Conservation (phyloP, 2,329 filamentous ascomycete species). For the Allantophomopsis cytisporea region DNA sequence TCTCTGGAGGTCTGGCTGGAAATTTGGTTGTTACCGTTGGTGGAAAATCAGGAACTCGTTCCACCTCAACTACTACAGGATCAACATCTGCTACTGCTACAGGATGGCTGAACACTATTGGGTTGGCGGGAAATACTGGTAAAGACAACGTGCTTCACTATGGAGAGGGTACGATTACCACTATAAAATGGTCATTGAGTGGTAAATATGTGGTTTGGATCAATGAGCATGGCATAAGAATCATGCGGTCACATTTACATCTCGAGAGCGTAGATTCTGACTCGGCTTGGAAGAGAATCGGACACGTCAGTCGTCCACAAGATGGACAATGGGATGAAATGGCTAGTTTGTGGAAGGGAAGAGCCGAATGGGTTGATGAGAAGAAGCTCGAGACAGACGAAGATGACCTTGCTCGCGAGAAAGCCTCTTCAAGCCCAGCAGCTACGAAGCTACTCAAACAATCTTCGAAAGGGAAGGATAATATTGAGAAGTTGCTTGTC, state of each 20-base stretch:
- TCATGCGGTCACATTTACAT: constrained; percentile 83
- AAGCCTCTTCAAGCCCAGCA: constrained; percentile 25
- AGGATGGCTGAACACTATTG: constrained; percentile 84
- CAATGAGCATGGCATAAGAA: constrained; percentile 94
- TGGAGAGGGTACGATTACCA: constrained; percentile 81
- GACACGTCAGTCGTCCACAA: constrained; percentile 80
- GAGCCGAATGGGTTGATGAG: constrained; percentile 88
- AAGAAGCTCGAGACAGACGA: constrained; percentile 64
- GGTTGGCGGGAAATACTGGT: constrained; percentile 62
- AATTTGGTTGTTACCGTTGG: constrained; percentile 78
- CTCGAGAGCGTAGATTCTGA: constrained; percentile 66
- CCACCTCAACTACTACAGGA: constrained; percentile 73
- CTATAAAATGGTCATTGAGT: constrained; percentile 87
- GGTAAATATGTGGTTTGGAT: constrained; percentile 91
- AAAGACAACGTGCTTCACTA: constrained; percentile 82
- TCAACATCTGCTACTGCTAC: constrained; percentile 75
- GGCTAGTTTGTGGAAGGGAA: constrained; percentile 88
- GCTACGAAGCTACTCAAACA: constrained; percentile 34
- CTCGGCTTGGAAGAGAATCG: constrained; percentile 86
- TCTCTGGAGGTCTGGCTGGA: constrained; percentile 83
- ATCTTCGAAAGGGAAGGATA: constrained; percentile 28
- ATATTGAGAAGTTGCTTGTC: constrained; percentile 69
- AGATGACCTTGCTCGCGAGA: constrained; percentile 22
- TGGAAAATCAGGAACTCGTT: constrained; percentile 62
- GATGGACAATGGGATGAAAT: constrained; percentile 88